phyloP scores from a whole-genome alignment of 2,329 filamentous ascomycete genomes.

The Fusarium sp. region DNA sequence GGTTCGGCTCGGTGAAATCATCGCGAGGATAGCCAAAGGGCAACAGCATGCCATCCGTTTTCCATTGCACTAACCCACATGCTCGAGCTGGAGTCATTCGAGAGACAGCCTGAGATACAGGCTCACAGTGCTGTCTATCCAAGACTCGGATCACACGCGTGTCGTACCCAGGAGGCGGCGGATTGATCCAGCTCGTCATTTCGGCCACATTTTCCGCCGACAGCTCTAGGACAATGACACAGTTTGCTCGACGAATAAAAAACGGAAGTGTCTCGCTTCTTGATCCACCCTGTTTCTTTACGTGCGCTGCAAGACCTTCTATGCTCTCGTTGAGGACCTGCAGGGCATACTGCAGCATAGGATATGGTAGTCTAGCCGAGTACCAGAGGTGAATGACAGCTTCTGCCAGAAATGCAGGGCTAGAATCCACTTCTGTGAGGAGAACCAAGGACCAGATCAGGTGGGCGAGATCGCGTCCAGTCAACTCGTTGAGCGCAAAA shows the following conservation, averaged over 20 bases:
- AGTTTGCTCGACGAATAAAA: conserved; percentile 4
- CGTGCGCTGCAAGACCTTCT: neutral
- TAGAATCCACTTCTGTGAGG: conserved; percentile 11
- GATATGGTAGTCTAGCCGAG: conserved; percentile 19
- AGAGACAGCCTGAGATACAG: neutral
- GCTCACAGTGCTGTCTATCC: conserved; percentile 29
- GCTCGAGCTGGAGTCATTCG: conserved; percentile 40
- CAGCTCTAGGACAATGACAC: conserved; percentile 17
- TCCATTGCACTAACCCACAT: conserved; percentile 39
- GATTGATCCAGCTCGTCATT: too few species aligned
- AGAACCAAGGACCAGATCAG: conserved; percentile 30
- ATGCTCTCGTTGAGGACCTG: too few species aligned
- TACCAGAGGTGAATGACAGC: conserved; percentile 48
- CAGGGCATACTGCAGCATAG: too few species aligned
- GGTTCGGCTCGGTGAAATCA: conserved; percentile 34
- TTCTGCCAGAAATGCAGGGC: conserved; percentile 39
- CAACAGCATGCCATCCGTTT: conserved; percentile 42
- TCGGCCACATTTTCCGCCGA: conserved; percentile 18
- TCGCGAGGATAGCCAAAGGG: conserved; percentile 42
- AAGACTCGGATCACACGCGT: conserved; percentile 3
- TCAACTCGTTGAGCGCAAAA: conserved; percentile 29
- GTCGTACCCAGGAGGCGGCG: too few species aligned
- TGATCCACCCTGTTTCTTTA: neutral
- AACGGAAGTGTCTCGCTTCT: neutral
- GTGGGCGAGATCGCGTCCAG: neutral